phyloP scores from a whole-genome alignment of 2,329 filamentous ascomycete genomes.

The Penicillium sumatraense region DNA sequence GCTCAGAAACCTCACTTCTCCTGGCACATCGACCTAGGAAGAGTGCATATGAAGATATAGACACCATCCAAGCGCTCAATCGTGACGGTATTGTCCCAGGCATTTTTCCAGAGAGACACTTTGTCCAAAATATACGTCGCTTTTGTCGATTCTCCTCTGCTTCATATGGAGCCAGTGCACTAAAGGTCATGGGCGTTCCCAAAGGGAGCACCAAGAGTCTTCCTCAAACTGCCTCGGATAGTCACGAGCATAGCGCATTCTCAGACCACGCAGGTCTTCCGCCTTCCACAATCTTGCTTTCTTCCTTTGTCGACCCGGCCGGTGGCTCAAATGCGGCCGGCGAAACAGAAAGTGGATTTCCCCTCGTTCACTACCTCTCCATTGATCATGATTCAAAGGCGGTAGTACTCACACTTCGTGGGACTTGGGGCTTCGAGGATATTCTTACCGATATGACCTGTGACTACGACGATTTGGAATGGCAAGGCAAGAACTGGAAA shows the following conservation, averaged over 20 bases:
- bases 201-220: slow-evolving; percentile 34
- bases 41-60: slow-evolving; percentile 51
- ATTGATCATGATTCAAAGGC: slow-evolving; percentile 73
- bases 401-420: slow-evolving; percentile 73
- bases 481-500: slow-evolving; percentile 68
- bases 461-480: slow-evolving; percentile 65
- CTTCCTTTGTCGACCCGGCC: slow-evolving; percentile 72
- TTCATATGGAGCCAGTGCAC: slow-evolving; percentile 52
- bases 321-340: slow-evolving; percentile 69
- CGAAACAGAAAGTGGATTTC: slow-evolving; percentile 68
- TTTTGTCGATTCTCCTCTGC: slow-evolving; percentile 54
- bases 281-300: slow-evolving; percentile 59
- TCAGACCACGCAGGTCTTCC: slow-evolving; percentile 50
- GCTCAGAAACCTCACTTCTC: slow-evolving; percentile 51
- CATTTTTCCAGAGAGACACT: slow-evolving; percentile 50
- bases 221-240: slow-evolving; percentile 36
- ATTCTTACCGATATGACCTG: slow-evolving; percentile 75
- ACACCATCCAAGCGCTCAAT: slow-evolving; percentile 48
- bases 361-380: slow-evolving; percentile 74
- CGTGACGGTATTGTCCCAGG: slow-evolving; percentile 51
- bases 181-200: slow-evolving; percentile 52
- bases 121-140: slow-evolving; percentile 51
- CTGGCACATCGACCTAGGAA: slow-evolving; percentile 47
- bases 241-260: slow-evolving; percentile 52
- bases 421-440: slow-evolving; percentile 75